phyloP scores from a whole-genome alignment of 768 basidiomycete genomes.

The Cystobasidium tubakii region DNA sequence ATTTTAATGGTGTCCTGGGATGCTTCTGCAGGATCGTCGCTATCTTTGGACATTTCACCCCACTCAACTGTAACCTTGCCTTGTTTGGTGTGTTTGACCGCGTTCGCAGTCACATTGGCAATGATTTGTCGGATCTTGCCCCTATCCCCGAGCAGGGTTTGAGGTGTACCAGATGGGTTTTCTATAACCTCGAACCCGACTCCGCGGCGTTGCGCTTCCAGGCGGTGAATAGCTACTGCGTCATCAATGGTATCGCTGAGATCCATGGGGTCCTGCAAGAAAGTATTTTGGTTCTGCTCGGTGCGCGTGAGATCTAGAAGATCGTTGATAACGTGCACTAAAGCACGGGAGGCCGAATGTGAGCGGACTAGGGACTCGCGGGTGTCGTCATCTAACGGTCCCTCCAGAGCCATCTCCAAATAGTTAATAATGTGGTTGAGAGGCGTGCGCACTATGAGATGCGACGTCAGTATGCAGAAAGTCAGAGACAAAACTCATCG shows the following conservation, averaged over 20 bases:
- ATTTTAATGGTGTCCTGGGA: conserved; percentile 32
- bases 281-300: conserved; percentile 68
- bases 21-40: conserved; percentile 29
- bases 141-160: conserved; percentile 62
- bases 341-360: conserved; percentile 69
- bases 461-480: too few species aligned
- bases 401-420: conserved; percentile 72
- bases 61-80: conserved; percentile 64
- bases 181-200: conserved; percentile 59
- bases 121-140: conserved; percentile 64
- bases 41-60: conserved; percentile 61
- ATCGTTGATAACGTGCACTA: conserved; percentile 78
- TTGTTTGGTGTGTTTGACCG: conserved; percentile 65
- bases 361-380: conserved; percentile 66
- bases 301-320: conserved; percentile 72
- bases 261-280: conserved; percentile 71
- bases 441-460: conserved; percentile 60
- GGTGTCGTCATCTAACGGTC: conserved; percentile 65
- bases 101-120: conserved; percentile 54
- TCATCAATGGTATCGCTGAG: conserved; percentile 60
- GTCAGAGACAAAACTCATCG: conserved; percentile 13
- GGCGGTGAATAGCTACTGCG: conserved; percentile 60
- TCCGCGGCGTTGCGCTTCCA: conserved; percentile 62
- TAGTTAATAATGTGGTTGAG: conserved; percentile 81
- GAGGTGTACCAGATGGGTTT: conserved; percentile 55